Evolutionary conservation across 208 protist genomes (phyloP).

Genomic region (Leishmania mexicana): DNA sequence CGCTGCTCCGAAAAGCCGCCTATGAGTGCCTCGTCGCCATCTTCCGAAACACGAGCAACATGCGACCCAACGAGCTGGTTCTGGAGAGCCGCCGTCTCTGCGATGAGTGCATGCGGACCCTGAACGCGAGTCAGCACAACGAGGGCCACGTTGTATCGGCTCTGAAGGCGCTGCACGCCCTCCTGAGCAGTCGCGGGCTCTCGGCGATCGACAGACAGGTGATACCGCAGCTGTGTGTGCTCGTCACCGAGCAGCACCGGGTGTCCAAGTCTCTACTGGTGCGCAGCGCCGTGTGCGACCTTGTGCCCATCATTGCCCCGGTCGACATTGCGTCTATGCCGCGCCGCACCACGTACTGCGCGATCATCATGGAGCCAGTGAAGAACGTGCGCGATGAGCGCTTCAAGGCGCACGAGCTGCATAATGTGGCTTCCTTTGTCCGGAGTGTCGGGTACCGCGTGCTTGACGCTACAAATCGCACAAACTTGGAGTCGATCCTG

Average conservation of each 20-base stretch:
- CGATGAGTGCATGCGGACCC: conserved; percentile 73
- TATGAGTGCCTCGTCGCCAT: conserved; percentile 88
- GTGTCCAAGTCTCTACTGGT: conserved; percentile 80
- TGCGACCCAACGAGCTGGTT: conserved; percentile 82
- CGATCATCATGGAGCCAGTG: conserved; percentile 91
- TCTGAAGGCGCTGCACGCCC: conserved; percentile 73
- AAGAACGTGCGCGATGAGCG: conserved; percentile 91
- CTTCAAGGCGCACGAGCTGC: conserved; percentile 78
- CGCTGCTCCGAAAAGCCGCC: conserved; percentile 59
- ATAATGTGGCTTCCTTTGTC: conserved; percentile 85
- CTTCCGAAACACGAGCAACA: conserved; percentile 65
- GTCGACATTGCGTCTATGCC: conserved; percentile 68
- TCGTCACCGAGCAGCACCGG: conserved; percentile 86
- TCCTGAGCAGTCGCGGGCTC: conserved; percentile 75
- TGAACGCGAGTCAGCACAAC: conserved; percentile 85
- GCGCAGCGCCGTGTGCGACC: conserved; percentile 78
- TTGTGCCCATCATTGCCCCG: conserved; percentile 88
- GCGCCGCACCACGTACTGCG: conserved; percentile 77
- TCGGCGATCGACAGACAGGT: conserved; percentile 78
- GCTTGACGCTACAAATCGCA: conserved; percentile 81
- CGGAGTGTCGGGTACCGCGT: conserved; percentile 79
- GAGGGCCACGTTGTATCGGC: conserved; percentile 79
- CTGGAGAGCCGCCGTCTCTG: conserved; percentile 82
- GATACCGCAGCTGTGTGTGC: conserved; percentile 78
- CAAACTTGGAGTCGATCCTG: conserved; percentile 88